A percentile compares a stretch with the other conserved stretches of the same genome.
Conservation (phyloP, 164 flowering plant genomes). For the Berberis thunbergii region DNA sequence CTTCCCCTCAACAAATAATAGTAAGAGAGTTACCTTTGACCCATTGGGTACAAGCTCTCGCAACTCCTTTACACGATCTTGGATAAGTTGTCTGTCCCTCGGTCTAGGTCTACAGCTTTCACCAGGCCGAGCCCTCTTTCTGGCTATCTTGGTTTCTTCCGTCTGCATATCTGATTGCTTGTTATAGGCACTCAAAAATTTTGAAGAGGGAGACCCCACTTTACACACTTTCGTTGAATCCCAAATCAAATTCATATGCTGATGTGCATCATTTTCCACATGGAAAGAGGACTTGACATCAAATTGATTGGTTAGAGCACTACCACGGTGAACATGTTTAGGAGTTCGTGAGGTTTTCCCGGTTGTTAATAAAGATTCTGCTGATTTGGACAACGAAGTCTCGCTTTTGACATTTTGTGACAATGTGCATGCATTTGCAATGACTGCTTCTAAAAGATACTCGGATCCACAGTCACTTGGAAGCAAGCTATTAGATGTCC, state of each 20-base stretch:
- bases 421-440: constrained; percentile 33
- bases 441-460: constrained; percentile 63
- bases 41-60: constrained; percentile 82
- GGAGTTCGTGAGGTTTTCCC: constrained; percentile 32
- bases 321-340: constrained; percentile 17
- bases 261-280: constrained; percentile 19
- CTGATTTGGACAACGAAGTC: constrained; percentile 26
- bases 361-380: constrained; percentile 35
- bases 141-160: constrained; percentile 36
- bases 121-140: constrained; percentile 70
- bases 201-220: constrained; percentile 33
- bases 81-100: constrained; percentile 77
- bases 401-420: constrained; percentile 26
- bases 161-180: constrained; percentile 36
- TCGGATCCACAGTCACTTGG: constrained; percentile 27
- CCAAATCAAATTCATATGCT: constrained; percentile 32
- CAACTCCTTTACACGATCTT: constrained; percentile 81
- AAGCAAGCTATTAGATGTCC: constrained; percentile 24
- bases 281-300: constrained; percentile 17
- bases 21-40: constrained; percentile 44
- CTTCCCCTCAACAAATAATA: background rate
- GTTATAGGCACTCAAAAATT: constrained; percentile 39
- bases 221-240: constrained; percentile 16
- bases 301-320: constrained; percentile 27
- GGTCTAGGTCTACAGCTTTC: constrained; percentile 74